Base-by-base conservation (phyloP, 345 rosid genomes). In the Populus deltoides region DNA sequence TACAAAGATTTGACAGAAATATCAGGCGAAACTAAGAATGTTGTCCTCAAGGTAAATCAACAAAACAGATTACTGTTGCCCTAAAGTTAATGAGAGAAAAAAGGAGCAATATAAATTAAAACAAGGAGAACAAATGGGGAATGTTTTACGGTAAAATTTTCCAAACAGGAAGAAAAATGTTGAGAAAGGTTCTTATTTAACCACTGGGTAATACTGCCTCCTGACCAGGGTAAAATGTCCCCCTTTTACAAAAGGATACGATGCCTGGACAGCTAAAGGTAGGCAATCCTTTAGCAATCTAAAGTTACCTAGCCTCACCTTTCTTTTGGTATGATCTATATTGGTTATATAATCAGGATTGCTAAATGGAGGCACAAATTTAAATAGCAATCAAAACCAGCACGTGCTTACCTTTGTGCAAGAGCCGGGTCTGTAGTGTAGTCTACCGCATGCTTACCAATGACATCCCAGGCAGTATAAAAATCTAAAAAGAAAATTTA, bases 381-480 rank as follows among this genome's bases (percentile, higher is more conserved):
- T 25, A 45, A 66, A 41, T 41, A 9, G 45, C 45, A 41, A 25
- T 53, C 45, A 76, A 63, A 29, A n/a, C 27, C 55, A 83, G 77
- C 75, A 68, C 55, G 77, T 47, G 59, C 85, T 82, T 81, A 92
- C 99, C 94, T 93, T 78, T 81, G 80, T 24, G 98, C 92, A 81
- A 92, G 89, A 81, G 80, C 76, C 73, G 96, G 93, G 69, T 89
- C 86, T 45, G 73, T 66, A 29, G 83, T 77, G 87, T 85, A 89
- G 82, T 83, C 88, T 78, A 80, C 86, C 79, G 87, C 73, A 77
- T 90, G 84, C 84, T 89, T 92, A 82, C 83, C 79, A 79, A 95
- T 83, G 86, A 90, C 96, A 80, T 90, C 88, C 99, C 98, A 94
- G 38, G 99, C 97, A 38, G 98, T 95, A 84, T 93, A 95, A 85